Evolutionary conservation across 179 eudicot species (phyloP).

Genomic region (Spergularia azorica): DNA sequence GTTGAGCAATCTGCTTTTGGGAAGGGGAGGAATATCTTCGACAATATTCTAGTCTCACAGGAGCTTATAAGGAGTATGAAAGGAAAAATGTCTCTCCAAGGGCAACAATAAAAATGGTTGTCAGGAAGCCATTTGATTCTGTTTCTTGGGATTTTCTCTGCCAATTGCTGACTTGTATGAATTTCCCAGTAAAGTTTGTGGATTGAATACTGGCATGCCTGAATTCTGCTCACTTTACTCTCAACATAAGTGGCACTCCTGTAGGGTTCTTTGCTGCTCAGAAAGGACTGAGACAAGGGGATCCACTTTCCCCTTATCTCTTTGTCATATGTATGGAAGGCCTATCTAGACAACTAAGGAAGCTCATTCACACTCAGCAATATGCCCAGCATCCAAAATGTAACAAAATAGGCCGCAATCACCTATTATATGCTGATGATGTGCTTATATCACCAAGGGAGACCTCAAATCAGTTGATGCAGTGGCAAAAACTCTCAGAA

Average conservation of each 20-base stretch:
- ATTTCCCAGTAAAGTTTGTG: background rate
- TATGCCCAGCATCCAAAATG: background rate
- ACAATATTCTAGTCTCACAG: background rate
- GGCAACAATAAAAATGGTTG: background rate
- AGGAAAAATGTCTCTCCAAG: background rate
- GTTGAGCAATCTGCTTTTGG: background rate
- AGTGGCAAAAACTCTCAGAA: too few species aligned
- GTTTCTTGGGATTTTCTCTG: background rate
- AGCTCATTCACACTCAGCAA: background rate
- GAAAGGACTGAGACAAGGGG: background rate
- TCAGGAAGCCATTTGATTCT: background rate
- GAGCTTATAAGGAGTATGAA: background rate
- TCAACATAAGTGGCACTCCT: background rate
- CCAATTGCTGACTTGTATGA: background rate
- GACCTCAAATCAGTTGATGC: background rate
- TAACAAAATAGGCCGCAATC: background rate
- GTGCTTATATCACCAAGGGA: background rate
- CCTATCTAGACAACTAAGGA: background rate
- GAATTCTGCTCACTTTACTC: too few species aligned
- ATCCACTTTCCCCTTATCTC: background rate
- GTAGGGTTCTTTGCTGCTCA: background rate
- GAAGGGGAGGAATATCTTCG: background rate
- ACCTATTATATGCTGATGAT: background rate
- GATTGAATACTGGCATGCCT: background rate
- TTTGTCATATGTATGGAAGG: conserved; percentile 7